phyloP scores from a whole-genome alignment of 2,329 filamentous ascomycete genomes.

The Cladophialophora immunda region DNA sequence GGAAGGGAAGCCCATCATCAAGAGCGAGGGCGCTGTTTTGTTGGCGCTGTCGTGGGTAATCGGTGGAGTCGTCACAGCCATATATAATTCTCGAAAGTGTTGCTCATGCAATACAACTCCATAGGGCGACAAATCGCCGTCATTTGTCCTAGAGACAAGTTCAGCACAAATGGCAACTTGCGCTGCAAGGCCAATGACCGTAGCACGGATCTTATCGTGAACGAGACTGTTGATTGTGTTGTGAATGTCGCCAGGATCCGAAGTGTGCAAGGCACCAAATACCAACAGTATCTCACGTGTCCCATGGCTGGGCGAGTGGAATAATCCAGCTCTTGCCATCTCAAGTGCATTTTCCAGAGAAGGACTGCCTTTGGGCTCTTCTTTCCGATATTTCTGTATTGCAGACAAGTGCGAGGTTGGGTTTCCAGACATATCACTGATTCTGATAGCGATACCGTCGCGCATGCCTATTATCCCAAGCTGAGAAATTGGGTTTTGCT shows the following conservation, averaged over 20 bases:
- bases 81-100: constrained; percentile 87
- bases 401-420: constrained; percentile 85
- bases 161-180: constrained; percentile 93
- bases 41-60: constrained; percentile 66
- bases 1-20: constrained; percentile 99
- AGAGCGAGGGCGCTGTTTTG: constrained; percentile 65
- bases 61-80: constrained; percentile 87
- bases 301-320: constrained; percentile 89
- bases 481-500: constrained; percentile 98
- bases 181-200: constrained; percentile 87
- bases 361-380: constrained; percentile 68
- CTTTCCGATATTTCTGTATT: constrained; percentile 70
- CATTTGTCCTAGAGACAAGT: constrained; percentile 86
- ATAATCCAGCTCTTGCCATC: constrained; percentile 91
- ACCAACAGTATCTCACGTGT: constrained; percentile 92
- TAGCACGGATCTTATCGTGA: constrained; percentile 83
- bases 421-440: constrained; percentile 92
- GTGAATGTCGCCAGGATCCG: constrained; percentile 94
- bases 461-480: constrained; percentile 92
- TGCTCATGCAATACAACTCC: constrained; percentile 85
- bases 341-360: constrained; percentile 94
- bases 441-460: constrained; percentile 83
- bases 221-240: constrained; percentile 83
- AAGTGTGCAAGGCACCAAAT: constrained; percentile 87
- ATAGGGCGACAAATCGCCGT: constrained; percentile 75